These are phyloP conservation scores for Pseudogymnoascus sp. DNA, from an alignment of 2,329 filamentous ascomycete species.

Conservation along the genomic window DNA sequence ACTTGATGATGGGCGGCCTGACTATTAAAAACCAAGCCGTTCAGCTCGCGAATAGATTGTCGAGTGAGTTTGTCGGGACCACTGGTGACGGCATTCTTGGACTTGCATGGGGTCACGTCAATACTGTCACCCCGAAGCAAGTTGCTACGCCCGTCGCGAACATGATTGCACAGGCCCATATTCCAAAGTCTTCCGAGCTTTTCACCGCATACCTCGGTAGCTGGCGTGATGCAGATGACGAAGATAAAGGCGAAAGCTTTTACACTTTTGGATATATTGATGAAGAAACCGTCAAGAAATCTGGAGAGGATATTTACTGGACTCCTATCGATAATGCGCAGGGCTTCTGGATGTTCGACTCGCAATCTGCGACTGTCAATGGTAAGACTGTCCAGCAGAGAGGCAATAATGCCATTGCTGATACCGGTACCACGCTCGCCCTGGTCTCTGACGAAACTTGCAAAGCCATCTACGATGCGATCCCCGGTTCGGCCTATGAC, in stretches of 20 bases:
- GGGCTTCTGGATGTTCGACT: constrained; percentile 62
- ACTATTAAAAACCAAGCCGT: constrained; percentile 53
- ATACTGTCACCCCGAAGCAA: constrained; percentile 48
- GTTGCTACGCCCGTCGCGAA: constrained; percentile 60
- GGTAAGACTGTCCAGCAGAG: constrained; percentile 42
- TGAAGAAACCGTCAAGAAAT: constrained; percentile 46
- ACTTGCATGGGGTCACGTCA: constrained; percentile 56
- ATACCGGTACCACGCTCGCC: constrained; percentile 63
- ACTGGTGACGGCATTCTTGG: constrained; percentile 58
- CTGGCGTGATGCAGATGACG: constrained; percentile 41
- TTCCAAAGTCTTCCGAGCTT: constrained; percentile 40
- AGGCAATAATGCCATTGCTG: constrained; percentile 59
- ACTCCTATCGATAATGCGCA: constrained; percentile 52
- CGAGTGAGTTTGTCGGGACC: constrained; percentile 46
- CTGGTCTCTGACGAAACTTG: constrained; percentile 55
- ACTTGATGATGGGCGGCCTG: constrained; percentile 53
- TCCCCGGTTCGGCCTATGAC: constrained; percentile 53
- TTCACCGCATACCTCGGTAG: constrained; percentile 52
- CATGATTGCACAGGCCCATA: constrained; percentile 52
- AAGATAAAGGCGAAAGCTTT: constrained; percentile 42
- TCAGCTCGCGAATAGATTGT: constrained; percentile 54
- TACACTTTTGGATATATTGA: constrained; percentile 71
- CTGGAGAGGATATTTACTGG: constrained; percentile 49
- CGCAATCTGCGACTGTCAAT: constrained; percentile 48
- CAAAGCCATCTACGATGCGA: constrained; percentile 54